Evolutionary conservation across 768 basidiomycete species (phyloP), one percentile per base, ranked within the genome.

Genomic region (Dentipellis sp.): DNA sequence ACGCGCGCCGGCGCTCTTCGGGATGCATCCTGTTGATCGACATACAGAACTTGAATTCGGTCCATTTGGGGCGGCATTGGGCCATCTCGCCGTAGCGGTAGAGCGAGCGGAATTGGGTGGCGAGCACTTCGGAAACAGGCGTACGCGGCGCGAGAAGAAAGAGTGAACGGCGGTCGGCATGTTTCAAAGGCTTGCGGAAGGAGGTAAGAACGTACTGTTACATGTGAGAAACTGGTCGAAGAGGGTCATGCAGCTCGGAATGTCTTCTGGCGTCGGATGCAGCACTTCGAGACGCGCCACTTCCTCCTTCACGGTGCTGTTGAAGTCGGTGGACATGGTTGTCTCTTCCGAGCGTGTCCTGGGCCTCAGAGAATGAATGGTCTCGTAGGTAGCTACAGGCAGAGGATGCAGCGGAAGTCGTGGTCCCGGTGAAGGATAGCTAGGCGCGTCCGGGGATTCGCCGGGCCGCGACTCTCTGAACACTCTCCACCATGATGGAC

Each of bases 1-100:
- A 99, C 3, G 82, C 81, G 52, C 91, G 82, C 34, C 88, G 78
- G 65, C 82, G 81, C 63, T 84, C 80, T 55, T 94, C 92, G 14
- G 84, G 82, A 53, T 86, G 78, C 69, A 90, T 73, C 11, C 80
- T 76, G 70, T 93, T 95, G 58, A 88, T 72, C 58, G 83, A 86
- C 74, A 95, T 74, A 71, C 95, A 99, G 70, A 90, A 95, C 71
- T 97, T 97, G 78, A 95, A 94, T 64, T 95, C 94, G 56, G 91
- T 85, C 66, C 85, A 78, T 67, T 95, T 94, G 47, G 77, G 75
- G 0, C 73, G 74, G 70, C 94, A 97, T 54, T 83, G 79, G 0
- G 80, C 71, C 55, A 83, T 78, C 56, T 80, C 71, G 7, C 95
- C 95, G 62, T 86, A 83, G 65, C 95, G 82, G 70, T 98, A 98